phyloP scores from a whole-genome alignment of 2,329 filamentous ascomycete genomes.

The Claviceps sp. region DNA sequence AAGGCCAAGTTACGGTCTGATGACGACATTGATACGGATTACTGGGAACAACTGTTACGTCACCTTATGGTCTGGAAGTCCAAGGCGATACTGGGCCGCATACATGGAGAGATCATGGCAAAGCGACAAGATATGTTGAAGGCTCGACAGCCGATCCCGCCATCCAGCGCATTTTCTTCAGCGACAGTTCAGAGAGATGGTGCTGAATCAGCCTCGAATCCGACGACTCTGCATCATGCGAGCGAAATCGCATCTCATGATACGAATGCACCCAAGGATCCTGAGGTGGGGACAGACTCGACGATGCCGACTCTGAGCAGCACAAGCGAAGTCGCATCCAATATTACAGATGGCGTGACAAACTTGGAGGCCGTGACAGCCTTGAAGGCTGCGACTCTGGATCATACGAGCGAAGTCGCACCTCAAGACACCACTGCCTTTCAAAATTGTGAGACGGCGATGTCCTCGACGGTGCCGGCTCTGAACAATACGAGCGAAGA shows the following conservation, averaged over 20 bases:
- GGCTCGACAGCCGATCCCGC: constrained; percentile 4
- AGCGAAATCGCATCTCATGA: constrained; percentile 76
- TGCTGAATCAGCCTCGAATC: background rate
- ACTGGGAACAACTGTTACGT: constrained; percentile 86
- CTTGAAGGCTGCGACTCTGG: background rate
- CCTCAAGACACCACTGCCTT: constrained; percentile 77
- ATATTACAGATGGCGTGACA: constrained; percentile 76
- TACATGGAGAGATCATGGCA: constrained; percentile 56
- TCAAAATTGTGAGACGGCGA: constrained; percentile 84
- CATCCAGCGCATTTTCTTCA: background rate
- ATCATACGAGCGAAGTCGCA: constrained; percentile 54
- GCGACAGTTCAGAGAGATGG: background rate
- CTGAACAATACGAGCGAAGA: constrained; percentile 47
- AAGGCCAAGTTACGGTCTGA: constrained; percentile 72
- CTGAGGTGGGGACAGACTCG: constrained; percentile 72
- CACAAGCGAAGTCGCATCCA: constrained; percentile 65
- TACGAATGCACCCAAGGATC: constrained; percentile 79
- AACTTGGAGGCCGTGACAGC: constrained; percentile 82
- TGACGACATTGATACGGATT: constrained; percentile 89
- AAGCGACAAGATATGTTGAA: constrained; percentile 4
- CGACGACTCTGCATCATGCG: constrained; percentile 10
- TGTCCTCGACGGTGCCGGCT: background rate
- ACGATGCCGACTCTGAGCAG: background rate
- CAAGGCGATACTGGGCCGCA: constrained; percentile 65
- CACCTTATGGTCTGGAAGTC: constrained; percentile 86